Evolutionary conservation across 768 basidiomycete genomes (phyloP).

Genomic region (Nevesoporus exiguus): DNA sequence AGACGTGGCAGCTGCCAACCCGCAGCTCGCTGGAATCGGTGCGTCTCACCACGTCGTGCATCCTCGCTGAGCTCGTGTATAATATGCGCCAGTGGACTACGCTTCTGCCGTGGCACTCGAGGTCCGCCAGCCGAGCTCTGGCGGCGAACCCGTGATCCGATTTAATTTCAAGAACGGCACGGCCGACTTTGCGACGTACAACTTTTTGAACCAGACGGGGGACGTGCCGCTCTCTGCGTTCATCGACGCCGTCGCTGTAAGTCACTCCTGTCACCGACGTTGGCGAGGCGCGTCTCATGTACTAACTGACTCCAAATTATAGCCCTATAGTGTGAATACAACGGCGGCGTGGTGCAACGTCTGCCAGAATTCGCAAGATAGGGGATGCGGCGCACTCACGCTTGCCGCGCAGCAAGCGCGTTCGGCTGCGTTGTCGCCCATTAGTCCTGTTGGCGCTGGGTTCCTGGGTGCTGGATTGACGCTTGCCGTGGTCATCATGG

Average conservation of each 20-base stretch:
- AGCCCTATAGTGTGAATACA: slow-evolving; percentile 51
- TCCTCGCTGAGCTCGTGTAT: background rate
- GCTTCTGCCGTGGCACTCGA: slow-evolving; percentile 58
- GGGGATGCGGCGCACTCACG: slow-evolving; percentile 53
- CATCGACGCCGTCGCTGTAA: slow-evolving; percentile 39
- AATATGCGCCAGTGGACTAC: slow-evolving; percentile 48
- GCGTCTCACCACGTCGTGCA: background rate
- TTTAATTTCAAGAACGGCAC: slow-evolving; percentile 74
- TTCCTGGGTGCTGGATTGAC: slow-evolving; percentile 62
- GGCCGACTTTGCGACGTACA: slow-evolving; percentile 43
- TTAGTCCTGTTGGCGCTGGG: slow-evolving; percentile 60
- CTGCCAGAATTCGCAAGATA: slow-evolving; percentile 53
- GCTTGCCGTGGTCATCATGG: slow-evolving; percentile 38
- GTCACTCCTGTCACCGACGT: background rate
- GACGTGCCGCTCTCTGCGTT: slow-evolving; percentile 58
- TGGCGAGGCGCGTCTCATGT: background rate
- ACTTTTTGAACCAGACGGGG: slow-evolving; percentile 40
- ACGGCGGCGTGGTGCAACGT: slow-evolving; percentile 56
- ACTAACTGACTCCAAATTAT: background rate
- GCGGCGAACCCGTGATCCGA: slow-evolving; percentile 50
- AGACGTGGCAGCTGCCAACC: slow-evolving; percentile 45
- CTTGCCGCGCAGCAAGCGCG: slow-evolving; percentile 26
- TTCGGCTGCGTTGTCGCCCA: slow-evolving; percentile 35
- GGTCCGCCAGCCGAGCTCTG: slow-evolving; percentile 46
- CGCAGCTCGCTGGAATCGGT: slow-evolving; percentile 60